Evolutionary conservation across 2,329 filamentous ascomycete genomes (phyloP).

Genomic region (Trichophyton mentagrophytes): DNA sequence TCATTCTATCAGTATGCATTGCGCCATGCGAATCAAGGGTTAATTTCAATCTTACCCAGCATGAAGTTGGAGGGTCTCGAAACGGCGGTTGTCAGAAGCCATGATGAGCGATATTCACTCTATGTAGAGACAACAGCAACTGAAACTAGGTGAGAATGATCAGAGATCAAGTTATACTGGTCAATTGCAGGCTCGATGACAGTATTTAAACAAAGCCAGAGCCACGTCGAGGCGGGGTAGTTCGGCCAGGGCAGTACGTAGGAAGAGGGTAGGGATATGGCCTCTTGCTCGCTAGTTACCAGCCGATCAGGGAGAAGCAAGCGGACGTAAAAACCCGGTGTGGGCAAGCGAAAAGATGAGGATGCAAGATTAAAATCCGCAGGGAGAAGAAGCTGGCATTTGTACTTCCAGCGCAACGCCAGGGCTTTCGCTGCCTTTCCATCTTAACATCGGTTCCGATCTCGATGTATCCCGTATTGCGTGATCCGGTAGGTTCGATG

Average conservation of each 20-base stretch:
- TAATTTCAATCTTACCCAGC: constrained; percentile 50
- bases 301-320: not conserved
- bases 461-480: not conserved
- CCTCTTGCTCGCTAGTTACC: not conserved
- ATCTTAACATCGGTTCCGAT: no score
- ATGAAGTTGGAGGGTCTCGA: constrained; percentile 77
- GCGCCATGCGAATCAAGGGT: not conserved
- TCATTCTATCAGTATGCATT: not conserved
- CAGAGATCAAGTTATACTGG: not conserved
- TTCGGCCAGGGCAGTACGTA: not conserved
- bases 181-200: not conserved
- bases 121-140: no score
- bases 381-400: not conserved
- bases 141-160: not conserved
- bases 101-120: not conserved
- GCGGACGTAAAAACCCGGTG: not conserved
- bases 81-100: constrained; percentile 35
- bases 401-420: not conserved
- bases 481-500: not conserved
- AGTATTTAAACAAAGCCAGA: not conserved
- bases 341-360: not conserved
- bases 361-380: not conserved
- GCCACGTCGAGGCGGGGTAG: constrained; percentile 1
- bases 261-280: not conserved
- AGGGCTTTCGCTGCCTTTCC: no score